Evolutionary conservation across 225 moss, liverwort and hornwort species (phyloP), one percentile per base, ranked within the genome.

Genomic region (Bryum argenteum): DNA sequence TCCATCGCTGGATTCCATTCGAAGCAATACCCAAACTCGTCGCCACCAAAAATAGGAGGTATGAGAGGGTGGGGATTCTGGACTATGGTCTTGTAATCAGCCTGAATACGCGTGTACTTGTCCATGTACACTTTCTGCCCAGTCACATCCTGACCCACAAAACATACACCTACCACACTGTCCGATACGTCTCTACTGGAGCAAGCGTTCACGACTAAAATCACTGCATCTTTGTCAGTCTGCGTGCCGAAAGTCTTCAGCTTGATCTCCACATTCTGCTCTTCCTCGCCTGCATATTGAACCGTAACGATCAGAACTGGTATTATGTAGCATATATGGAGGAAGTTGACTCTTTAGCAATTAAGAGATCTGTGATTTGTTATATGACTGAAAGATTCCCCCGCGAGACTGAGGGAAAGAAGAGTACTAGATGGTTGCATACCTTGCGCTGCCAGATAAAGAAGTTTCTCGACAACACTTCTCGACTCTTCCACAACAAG

Each of bases 1-100:
- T 85, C 85, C 82, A 85, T 85, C 9, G 85, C 85, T 43, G 85
- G 73, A 71, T 82, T 85, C 85, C 85, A 85, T 55, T 85, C 85
- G 61, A 79, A 82, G 63, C 85, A 85, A 55, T 66, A 79, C 54
- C 85, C 85, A 79, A 63, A 85, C 73, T 85, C 85, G 67, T 85
- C 85, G 69, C 76, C 73, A 26, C 85, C 85, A 58, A 85, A 85
- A 73, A 85, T 85, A 53, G 85, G 85, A 77, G 85, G 85, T 51
- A 85, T 82, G 14, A 85, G 79, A 67, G 85, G 82, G 45, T 85
- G 78, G n/a, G 82, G 85, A 14, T 82, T 85, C 55, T 85, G 85
- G 20, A 85, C 79, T 21, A 85, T 85, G 42, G 82, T 82, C 63
- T 79, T 82, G 53, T 85, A 85, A 60, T 85, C 85, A 58, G 82